Evolutionary conservation across 2,329 filamentous ascomycete species (phyloP).

Genomic region (Didymosphaeria variabile): DNA sequence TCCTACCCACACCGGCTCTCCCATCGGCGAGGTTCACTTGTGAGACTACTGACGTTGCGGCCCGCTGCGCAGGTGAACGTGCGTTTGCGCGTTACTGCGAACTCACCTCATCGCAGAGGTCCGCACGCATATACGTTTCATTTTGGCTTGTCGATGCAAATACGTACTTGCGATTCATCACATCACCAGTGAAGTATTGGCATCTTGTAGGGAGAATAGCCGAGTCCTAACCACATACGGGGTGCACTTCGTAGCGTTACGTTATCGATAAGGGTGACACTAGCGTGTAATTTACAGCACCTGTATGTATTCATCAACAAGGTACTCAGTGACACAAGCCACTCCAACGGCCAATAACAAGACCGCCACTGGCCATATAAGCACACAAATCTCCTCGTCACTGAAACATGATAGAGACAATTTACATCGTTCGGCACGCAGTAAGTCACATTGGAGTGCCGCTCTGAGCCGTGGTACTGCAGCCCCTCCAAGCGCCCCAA

Average conservation of each 20-base stretch:
- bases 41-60: not conserved
- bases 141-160: not conserved
- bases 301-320: not conserved
- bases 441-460: constrained; percentile 51
- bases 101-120: not conserved
- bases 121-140: not conserved
- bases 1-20: not conserved
- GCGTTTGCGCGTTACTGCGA: constrained; percentile 1
- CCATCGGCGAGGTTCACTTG: not conserved
- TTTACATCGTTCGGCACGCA: constrained; percentile 61
- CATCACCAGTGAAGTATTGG: not conserved
- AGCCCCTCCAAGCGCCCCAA: constrained; percentile 19
- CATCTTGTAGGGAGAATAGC: not conserved
- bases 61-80: not conserved
- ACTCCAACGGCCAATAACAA: not conserved
- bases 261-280: not conserved
- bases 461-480: constrained; percentile 13
- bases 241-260: not conserved
- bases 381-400: not conserved
- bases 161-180: not conserved
- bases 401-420: constrained; percentile 53
- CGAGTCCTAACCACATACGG: not conserved
- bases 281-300: constrained; percentile 1
- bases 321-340: not conserved
- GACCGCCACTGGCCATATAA: not conserved